Evolutionary conservation across 2,329 filamentous ascomycete genomes (phyloP).

Genomic region (Hymenoscyphus scutula): DNA sequence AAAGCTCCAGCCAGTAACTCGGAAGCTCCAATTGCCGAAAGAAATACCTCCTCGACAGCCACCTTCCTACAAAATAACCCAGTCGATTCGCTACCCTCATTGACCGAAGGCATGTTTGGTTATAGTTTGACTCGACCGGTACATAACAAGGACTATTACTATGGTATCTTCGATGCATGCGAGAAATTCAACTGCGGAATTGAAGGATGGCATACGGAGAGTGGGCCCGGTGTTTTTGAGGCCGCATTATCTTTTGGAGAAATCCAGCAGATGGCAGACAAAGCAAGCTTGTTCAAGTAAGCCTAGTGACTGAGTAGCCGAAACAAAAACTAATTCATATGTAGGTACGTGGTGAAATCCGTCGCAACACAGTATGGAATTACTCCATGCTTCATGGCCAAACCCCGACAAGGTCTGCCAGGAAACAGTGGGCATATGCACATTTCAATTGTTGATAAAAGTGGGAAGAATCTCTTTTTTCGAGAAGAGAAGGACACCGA

Average conservation of each 20-base stretch:
- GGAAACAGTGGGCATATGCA: conserved; percentile 98
- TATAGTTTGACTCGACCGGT: conserved; percentile 85
- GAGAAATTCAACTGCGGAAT: conserved; percentile 75
- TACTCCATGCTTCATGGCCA: conserved; percentile 98
- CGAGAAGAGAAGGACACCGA: conserved; percentile 69
- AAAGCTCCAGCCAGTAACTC: conserved; percentile 56
- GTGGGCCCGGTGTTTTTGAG: conserved; percentile 91
- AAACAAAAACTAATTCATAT: conserved; percentile 12
- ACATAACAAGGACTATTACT: conserved; percentile 91
- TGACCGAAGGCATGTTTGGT: conserved; percentile 95
- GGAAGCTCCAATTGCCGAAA: conserved; percentile 47
- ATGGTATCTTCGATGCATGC: conserved; percentile 80
- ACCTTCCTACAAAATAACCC: conserved; percentile 72
- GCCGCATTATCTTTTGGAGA: conserved; percentile 91
- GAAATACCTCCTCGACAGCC: conserved; percentile 67
- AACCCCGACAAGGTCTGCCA: conserved; percentile 84
- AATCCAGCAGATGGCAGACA: conserved; percentile 85
- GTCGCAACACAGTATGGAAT: conserved; percentile 85
- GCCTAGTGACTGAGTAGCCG: conserved; percentile 24
- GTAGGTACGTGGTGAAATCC: conserved; percentile 81
- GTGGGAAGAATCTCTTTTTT: conserved; percentile 81
- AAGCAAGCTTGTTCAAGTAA: conserved; percentile 85
- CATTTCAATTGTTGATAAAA: conserved; percentile 76
- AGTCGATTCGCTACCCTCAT: conserved; percentile 67
- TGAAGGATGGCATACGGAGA: conserved; percentile 95